Evolutionary conservation across 148 eudicot species (phyloP).

Genomic region (Fagopyrum esculentum): DNA sequence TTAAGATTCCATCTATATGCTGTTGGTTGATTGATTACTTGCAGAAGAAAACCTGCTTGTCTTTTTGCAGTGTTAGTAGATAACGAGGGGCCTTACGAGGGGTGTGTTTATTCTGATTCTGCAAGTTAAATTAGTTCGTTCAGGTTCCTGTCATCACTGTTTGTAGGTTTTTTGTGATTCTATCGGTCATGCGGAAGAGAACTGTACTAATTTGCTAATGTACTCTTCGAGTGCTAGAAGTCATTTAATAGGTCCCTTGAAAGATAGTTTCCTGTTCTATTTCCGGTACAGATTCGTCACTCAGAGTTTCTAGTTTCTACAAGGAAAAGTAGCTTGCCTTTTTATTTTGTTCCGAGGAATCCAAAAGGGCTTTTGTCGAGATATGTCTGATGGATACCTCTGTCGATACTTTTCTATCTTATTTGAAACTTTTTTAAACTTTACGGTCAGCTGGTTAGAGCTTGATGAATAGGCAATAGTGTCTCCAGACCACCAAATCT

Average conservation of each 20-base stretch:
- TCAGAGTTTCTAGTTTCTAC: not conserved
- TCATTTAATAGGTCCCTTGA: not conserved
- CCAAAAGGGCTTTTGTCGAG: not conserved
- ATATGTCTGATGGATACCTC: not conserved
- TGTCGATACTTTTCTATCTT: not conserved
- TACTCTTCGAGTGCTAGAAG: not conserved
- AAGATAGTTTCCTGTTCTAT: not conserved
- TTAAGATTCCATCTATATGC: not conserved
- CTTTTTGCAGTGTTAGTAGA: not conserved
- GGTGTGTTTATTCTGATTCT: not conserved
- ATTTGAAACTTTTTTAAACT: not conserved
- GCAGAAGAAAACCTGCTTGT: not conserved
- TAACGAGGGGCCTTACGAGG: too few species aligned
- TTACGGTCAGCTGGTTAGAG: slow-evolving; percentile 2
- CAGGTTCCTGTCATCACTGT: not conserved
- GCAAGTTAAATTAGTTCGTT: not conserved
- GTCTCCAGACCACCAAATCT: not conserved
- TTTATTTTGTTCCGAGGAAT: not conserved
- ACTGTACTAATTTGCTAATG: not conserved
- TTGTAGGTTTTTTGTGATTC: not conserved
- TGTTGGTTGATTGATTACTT: not conserved
- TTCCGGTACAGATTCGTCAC: not conserved
- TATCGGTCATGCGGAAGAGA: not conserved
- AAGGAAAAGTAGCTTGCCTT: not conserved
- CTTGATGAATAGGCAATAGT: not conserved